Conservation (phyloP, 768 basidiomycete species). For the Asterophora lycoperdoides region DNA sequence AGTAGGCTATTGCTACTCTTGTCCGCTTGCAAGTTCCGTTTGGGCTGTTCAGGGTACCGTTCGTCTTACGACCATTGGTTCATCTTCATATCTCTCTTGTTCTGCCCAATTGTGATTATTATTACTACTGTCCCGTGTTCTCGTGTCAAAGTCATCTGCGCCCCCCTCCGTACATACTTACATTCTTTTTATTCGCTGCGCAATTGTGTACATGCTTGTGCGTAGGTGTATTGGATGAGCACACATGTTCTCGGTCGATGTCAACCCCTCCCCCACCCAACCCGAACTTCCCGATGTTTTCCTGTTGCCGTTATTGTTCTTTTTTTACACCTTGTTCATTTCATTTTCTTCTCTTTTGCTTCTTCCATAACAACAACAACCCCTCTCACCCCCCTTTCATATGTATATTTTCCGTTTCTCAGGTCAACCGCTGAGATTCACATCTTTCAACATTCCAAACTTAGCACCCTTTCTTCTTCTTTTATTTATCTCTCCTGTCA, state of each 20-base stretch:
- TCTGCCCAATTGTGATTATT: conserved; percentile 4
- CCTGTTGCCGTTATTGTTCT: not conserved
- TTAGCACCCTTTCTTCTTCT: conserved; percentile 1
- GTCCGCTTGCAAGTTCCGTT: not conserved
- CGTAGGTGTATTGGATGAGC: conserved; percentile 6
- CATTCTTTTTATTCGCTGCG: conserved; percentile 8
- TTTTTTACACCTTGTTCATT: conserved; percentile 15
- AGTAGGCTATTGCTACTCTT: not conserved
- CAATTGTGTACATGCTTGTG: no score
- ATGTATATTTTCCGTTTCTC: no score
- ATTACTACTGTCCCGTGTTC: not conserved
- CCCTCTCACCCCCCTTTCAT: no score
- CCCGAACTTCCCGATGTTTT: not conserved
- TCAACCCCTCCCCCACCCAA: conserved; percentile 1
- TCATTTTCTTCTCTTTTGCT: conserved; percentile 6
- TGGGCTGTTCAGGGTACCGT: conserved; percentile 8
- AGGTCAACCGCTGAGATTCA: no score
- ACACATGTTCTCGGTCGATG: conserved; percentile 4
- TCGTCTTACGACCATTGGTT: conserved; percentile 15
- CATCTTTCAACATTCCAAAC: not conserved
- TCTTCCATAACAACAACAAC: conserved; percentile 13
- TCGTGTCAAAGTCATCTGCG: conserved; percentile 1
- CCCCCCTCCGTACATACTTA: conserved; percentile 11
- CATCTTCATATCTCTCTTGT: conserved; percentile 7
- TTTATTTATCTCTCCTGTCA: conserved; percentile 4